phyloP scores from a whole-genome alignment of 2,329 filamentous ascomycete species.

The Cladosporium austrohemisphaericum region DNA sequence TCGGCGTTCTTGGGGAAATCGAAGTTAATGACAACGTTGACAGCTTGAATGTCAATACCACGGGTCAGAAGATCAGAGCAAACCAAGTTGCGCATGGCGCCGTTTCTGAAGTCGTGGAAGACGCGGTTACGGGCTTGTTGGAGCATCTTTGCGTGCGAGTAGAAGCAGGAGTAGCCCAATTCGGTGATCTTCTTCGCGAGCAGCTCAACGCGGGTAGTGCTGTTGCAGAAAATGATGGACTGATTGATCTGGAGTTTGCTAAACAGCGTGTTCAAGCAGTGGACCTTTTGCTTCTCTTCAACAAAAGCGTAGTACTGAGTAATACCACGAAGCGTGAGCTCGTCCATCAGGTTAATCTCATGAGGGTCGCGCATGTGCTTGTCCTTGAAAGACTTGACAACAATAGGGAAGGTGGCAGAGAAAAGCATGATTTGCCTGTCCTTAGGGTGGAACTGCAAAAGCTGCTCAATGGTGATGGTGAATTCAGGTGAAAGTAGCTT shows the following conservation, averaged over 20 bases:
- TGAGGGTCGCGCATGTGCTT: constrained; percentile 96
- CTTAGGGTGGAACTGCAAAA: constrained; percentile 91
- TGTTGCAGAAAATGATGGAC: constrained; percentile 99
- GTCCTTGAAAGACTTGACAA: constrained; percentile 96
- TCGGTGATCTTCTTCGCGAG: constrained; percentile 99
- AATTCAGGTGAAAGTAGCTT: constrained; percentile 96
- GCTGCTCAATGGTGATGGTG: constrained; percentile 93
- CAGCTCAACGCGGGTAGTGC: constrained; percentile 94
- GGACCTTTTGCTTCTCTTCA: constrained; percentile 98
- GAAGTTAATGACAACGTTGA: constrained; percentile 99
- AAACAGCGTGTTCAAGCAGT: constrained; percentile 97
- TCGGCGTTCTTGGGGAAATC: constrained; percentile 99
- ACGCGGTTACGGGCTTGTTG: constrained; percentile 96
- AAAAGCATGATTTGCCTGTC: constrained; percentile 99
- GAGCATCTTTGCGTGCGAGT: constrained; percentile 97
- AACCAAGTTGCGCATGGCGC: constrained; percentile 94
- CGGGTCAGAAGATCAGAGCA: constrained; percentile 96
- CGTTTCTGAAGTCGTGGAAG: constrained; percentile 98
- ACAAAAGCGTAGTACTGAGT: constrained; percentile 99
- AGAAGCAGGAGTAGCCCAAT: constrained; percentile 98
- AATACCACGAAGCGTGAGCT: constrained; percentile 94
- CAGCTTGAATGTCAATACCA: constrained; percentile 98
- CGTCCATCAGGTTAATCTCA: constrained; percentile 99
- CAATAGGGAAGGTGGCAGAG: constrained; percentile 93
- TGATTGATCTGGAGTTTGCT: constrained; percentile 99